phyloP scores from a whole-genome alignment of 2,329 filamentous ascomycete genomes.

The Geosmithia morbida region DNA sequence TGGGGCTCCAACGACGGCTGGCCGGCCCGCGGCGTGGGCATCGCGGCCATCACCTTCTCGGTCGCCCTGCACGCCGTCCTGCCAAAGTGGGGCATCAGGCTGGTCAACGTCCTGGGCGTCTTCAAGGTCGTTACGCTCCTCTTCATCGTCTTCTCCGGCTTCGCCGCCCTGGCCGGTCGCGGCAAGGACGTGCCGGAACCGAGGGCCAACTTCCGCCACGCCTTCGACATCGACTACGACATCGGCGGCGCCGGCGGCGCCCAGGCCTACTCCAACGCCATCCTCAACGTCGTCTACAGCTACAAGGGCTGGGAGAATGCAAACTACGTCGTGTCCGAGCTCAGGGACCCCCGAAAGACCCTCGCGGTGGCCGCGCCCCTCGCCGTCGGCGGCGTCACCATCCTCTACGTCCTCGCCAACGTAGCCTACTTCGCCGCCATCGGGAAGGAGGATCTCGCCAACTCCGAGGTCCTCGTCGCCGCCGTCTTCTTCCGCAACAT shows the following conservation, averaged over 20 bases:
- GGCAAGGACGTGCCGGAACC: conserved; percentile 29
- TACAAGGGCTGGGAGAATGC: conserved; percentile 53
- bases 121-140: conserved; percentile 47
- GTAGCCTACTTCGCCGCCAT: conserved; percentile 52
- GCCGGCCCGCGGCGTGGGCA: conserved; percentile 40
- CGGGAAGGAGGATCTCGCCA: conserved; percentile 39
- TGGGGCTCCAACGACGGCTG: conserved; percentile 32
- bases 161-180: conserved; percentile 37
- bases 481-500: conserved; percentile 47
- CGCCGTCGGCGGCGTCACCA: conserved; percentile 41
- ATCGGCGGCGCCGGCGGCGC: conserved; percentile 30
- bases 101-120: conserved; percentile 43
- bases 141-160: conserved; percentile 47
- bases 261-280: conserved; percentile 39
- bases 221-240: conserved; percentile 30
- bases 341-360: conserved; percentile 39
- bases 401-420: conserved; percentile 49
- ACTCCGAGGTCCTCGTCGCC: conserved; percentile 44
- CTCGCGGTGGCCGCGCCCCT: conserved; percentile 40
- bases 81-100: conserved; percentile 42
- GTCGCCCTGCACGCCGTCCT: conserved; percentile 34
- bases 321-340: conserved; percentile 45
- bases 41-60: conserved; percentile 38
- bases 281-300: conserved; percentile 44
- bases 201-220: conserved; percentile 37